Evolutionary conservation across 371 early-diverging fungal genomes (phyloP).

Genomic region (Lichtheimia corymbifera): DNA sequence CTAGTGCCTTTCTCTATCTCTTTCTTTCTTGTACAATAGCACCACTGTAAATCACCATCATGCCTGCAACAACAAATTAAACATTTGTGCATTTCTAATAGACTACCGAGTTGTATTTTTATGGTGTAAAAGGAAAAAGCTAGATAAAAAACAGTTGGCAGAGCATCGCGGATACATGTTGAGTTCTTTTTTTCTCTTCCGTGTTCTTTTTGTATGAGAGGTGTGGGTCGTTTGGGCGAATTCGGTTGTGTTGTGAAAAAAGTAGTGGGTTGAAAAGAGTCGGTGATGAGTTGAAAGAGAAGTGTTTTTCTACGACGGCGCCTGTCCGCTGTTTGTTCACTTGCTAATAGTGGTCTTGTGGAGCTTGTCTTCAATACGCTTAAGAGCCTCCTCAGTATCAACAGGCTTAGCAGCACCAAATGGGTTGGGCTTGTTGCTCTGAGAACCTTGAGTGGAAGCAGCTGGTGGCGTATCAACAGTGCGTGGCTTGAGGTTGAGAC

Average conservation of each 20-base stretch:
- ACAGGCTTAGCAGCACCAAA: conserved; percentile 85
- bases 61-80: too few relatives aligned
- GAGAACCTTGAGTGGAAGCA: background rate
- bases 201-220: too few relatives aligned
- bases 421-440: conserved; percentile 66
- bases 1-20: background rate
- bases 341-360: conserved; percentile 10
- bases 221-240: conserved; percentile 2
- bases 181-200: too few relatives aligned
- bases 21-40: background rate
- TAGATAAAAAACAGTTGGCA: too few relatives aligned
- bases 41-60: background rate
- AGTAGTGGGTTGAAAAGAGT: background rate
- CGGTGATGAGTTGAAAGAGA: too few relatives aligned
- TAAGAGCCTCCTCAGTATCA: conserved; percentile 70
- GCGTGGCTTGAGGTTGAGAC: conserved; percentile 74
- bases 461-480: conserved; percentile 36
- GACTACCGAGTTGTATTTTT: too few relatives aligned
- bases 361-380: conserved; percentile 70
- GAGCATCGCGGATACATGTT: too few relatives aligned
- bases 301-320: conserved; percentile 7
- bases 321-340: conserved; percentile 12
- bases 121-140: too few relatives aligned
- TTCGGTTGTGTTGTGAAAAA: conserved; percentile 5
- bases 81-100: too few relatives aligned